A percentile compares a stretch with the other conserved stretches of the same genome.
Evolutionary conservation across 1,284 basidiomycete genomes (phyloP).

Genomic region (Psilocybe mexicana): DNA sequence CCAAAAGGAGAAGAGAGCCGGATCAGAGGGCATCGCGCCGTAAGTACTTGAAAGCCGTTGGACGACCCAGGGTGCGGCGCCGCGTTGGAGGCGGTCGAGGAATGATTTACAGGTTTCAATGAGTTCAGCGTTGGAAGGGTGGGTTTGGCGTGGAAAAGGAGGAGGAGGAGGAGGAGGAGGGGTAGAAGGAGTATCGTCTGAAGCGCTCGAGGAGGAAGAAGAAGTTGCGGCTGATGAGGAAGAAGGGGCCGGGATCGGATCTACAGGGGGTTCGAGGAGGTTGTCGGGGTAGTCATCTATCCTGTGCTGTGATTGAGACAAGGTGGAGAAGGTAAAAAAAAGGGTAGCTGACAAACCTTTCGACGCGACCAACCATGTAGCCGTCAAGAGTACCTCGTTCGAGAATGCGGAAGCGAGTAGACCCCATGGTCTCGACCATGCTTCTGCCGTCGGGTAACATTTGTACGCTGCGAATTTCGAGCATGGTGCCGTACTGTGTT

Average conservation of each 20-base stretch:
- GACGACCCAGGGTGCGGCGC: constrained; percentile 89
- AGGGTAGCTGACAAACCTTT: constrained; percentile 39
- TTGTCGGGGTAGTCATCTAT: constrained; percentile 43
- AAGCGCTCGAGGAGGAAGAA: neutral
- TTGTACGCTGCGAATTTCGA: constrained; percentile 85
- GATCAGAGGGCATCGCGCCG: constrained; percentile 71
- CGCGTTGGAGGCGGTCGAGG: constrained; percentile 76
- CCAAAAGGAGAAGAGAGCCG: constrained; percentile 83
- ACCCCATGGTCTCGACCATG: constrained; percentile 86
- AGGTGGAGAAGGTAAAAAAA: constrained; percentile 3
- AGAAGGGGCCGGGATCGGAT: constrained; percentile 1
- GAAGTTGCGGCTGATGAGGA: neutral
- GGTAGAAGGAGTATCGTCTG: constrained; percentile 12
- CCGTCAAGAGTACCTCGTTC: constrained; percentile 85
- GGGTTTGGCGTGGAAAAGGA: constrained; percentile 1
- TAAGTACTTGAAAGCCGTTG: constrained; percentile 80
- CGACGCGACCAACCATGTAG: constrained; percentile 85
- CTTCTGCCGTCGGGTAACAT: constrained; percentile 89
- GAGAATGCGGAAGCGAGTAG: constrained; percentile 82
- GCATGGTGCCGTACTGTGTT: constrained; percentile 88
- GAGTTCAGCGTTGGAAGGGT: constrained; percentile 64
- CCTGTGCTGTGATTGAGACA: constrained; percentile 17
- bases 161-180: constrained; percentile 10
- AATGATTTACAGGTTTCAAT: constrained; percentile 80
- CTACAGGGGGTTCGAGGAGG: constrained; percentile 3